These are phyloP conservation scores for Podospora comata DNA, from an alignment of 495 filamentous ascomycete species.

Conservation along the genomic window DNA sequence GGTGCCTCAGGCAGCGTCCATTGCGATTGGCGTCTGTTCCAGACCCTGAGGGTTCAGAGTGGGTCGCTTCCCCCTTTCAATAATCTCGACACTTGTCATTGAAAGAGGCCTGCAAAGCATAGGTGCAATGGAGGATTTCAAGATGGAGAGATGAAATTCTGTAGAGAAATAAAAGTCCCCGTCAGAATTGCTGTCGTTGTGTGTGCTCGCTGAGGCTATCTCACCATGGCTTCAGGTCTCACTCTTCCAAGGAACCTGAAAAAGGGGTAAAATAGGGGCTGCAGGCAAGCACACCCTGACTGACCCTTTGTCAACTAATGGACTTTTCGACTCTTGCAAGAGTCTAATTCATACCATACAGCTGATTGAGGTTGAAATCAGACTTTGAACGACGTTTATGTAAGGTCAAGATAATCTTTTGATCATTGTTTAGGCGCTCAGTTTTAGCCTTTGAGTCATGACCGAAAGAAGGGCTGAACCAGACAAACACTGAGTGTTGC, in stretches of 20 bases:
- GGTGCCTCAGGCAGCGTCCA: conserved; percentile 7
- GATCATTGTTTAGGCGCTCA: neutral
- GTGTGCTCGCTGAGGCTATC: no score
- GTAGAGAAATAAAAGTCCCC: neutral
- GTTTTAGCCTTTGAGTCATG: neutral
- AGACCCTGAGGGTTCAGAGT: neutral
- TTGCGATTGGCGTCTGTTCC: neutral
- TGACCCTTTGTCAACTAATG: no score
- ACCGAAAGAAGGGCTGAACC: neutral
- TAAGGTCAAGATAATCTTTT: no score
- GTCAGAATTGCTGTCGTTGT: no score
- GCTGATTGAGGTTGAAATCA: no score
- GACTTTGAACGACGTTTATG: no score
- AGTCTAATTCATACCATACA: no score
- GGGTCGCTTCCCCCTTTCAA: neutral
- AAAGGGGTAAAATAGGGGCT: no score
- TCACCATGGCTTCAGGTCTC: no score
- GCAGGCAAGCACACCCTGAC: no score
- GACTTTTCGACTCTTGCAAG: no score
- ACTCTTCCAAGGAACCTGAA: no score
- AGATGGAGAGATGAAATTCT: neutral
- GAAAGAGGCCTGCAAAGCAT: neutral
- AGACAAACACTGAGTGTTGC: neutral
- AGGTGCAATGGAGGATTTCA: neutral
- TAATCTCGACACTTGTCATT: neutral